Evolutionary conservation across 2,329 filamentous ascomycete genomes (phyloP), one percentile per base, ranked within the genome.

Genomic region (Fusarium penzigii): DNA sequence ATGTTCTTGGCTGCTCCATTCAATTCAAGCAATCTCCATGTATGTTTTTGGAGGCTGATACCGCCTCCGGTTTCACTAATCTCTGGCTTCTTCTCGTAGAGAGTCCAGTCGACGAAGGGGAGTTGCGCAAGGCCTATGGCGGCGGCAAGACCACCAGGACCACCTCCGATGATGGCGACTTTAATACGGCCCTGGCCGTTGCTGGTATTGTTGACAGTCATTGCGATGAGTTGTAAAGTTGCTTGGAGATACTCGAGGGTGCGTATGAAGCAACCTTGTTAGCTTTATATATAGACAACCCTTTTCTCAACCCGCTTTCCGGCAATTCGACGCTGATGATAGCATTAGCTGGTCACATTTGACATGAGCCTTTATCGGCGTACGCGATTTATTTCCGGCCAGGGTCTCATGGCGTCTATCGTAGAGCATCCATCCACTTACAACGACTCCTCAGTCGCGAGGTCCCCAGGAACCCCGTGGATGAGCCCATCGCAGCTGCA

Each of bases 1-100:
- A 70, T 65, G 29, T 68, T 65, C 20, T 68, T 65, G 3, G 70
- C 63, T 11, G 65, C 66, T 2, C 67, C 70, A 9, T 68, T 63
- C 42, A 60, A 58, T 52, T 69, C 65, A 6, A 73, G 61, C 50
- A 72, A 57, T 11, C 65, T 65, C 70, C 70, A 73, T 2, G 70
- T 72, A 39, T 71, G 63, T 2, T 53, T 60, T 40, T 72, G 69
- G 6, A 73, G 49, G 29, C 65, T 70, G 44, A 73, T 71, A n/a
- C 71, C 71, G 5, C 68, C 69, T 7, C 71, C 70, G 0, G 68
- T 70, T 47, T 73, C 71, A 17, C 70, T 71, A 48, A 73, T 68
- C 25, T 67, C 57, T 6, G 63, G 46, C 43, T 70, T 71, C 58
- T 72, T 72, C 49, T 72, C 69, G 48, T 71, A 72, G 5, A 72